phyloP scores from a whole-genome alignment of 2,329 filamentous ascomycete genomes.

The Pseudonectria buxi region DNA sequence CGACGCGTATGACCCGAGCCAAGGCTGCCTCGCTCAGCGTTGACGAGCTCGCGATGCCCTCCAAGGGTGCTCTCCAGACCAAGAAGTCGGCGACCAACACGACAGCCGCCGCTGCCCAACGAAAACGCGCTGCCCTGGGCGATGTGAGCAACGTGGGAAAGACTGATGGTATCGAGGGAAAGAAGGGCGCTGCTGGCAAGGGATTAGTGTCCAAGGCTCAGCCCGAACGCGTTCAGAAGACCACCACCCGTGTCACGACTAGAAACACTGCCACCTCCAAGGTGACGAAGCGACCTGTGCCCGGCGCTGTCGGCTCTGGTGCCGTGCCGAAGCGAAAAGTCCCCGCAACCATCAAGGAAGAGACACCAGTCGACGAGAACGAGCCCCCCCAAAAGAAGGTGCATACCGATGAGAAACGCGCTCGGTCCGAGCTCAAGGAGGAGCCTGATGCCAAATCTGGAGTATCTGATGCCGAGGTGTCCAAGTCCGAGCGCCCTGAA shows the following conservation, averaged over 20 bases:
- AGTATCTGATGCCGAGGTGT: conserved; percentile 3
- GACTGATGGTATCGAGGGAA: conserved; percentile 61
- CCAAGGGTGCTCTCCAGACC: conserved; percentile 59
- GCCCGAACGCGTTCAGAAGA: conserved; percentile 76
- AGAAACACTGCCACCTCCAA: conserved; percentile 60
- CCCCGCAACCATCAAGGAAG: conserved; percentile 47
- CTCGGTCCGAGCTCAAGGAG: conserved; percentile 22
- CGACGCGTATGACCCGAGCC: conserved; percentile 84
- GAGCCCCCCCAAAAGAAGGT: conserved; percentile 64
- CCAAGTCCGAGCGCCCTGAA: conserved; percentile 13
- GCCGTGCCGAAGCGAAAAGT: conserved; percentile 63
- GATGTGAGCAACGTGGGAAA: conserved; percentile 96
- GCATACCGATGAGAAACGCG: conserved; percentile 48
- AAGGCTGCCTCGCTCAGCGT: conserved; percentile 72
- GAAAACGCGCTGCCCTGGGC: conserved; percentile 78
- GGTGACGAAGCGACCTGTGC: conserved; percentile 63
- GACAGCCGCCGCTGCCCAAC: conserved; percentile 41
- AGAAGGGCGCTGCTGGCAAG: conserved; percentile 63
- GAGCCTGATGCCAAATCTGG: conserved; percentile 26
- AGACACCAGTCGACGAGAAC: conserved; percentile 51
- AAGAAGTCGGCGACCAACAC: conserved; percentile 56
- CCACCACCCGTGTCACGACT: conserved; percentile 47
- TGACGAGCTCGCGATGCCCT: conserved; percentile 52
- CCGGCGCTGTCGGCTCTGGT: conserved; percentile 62
- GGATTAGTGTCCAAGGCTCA: conserved; percentile 74